Percentiles rank a stretch among this genome's conserved stretches.
Conservation (phyloP, 2,329 filamentous ascomycete genomes). For the Zopfia rhizophila region DNA sequence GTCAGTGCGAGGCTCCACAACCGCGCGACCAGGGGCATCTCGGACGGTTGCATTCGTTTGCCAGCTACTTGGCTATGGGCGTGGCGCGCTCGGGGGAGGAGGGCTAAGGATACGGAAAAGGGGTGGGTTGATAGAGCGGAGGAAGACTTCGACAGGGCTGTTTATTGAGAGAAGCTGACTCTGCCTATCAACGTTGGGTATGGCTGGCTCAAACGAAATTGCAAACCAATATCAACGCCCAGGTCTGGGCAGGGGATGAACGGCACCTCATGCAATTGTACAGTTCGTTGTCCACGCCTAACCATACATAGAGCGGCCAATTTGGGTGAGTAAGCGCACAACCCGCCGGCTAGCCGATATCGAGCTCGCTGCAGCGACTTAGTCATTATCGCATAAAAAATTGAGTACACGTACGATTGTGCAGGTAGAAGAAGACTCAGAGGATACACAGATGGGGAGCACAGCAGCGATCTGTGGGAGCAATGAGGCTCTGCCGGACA, state of each 20-base stretch:
- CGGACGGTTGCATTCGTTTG: slow-evolving; percentile 39
- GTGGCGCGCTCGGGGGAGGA: slow-evolving; percentile 38
- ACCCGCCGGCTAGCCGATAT: slow-evolving; percentile 18
- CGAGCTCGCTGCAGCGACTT: slow-evolving; percentile 12
- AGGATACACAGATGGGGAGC: too few species aligned
- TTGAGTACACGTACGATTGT: too few species aligned
- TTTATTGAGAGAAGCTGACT: slow-evolving; percentile 42
- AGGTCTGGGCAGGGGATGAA: slow-evolving; percentile 35
- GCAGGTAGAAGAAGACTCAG: too few species aligned
- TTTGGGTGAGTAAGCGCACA: slow-evolving; percentile 27
- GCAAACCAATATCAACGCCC: slow-evolving; percentile 38
- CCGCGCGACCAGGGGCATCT: slow-evolving; percentile 38
- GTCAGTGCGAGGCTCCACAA: slow-evolving; percentile 21
- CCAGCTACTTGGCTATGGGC: slow-evolving; percentile 33
- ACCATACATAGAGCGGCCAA: slow-evolving; percentile 24
- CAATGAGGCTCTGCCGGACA: too few species aligned
- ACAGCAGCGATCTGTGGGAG: too few species aligned
- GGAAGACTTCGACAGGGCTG: slow-evolving; percentile 35
- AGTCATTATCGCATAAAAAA: slow-evolving; percentile 17
- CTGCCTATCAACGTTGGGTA: slow-evolving; percentile 33
- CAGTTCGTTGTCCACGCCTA: slow-evolving; percentile 31
- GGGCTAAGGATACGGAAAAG: slow-evolving; percentile 43
- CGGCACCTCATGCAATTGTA: slow-evolving; percentile 38
- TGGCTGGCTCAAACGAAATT: slow-evolving; percentile 45
- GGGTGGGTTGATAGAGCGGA: slow-evolving; percentile 34